A percentile compares a stretch with the other conserved stretches of the same genome.
phyloP scores from a whole-genome alignment of 495 filamentous ascomycete species.

The Tuber umbilicatum region DNA sequence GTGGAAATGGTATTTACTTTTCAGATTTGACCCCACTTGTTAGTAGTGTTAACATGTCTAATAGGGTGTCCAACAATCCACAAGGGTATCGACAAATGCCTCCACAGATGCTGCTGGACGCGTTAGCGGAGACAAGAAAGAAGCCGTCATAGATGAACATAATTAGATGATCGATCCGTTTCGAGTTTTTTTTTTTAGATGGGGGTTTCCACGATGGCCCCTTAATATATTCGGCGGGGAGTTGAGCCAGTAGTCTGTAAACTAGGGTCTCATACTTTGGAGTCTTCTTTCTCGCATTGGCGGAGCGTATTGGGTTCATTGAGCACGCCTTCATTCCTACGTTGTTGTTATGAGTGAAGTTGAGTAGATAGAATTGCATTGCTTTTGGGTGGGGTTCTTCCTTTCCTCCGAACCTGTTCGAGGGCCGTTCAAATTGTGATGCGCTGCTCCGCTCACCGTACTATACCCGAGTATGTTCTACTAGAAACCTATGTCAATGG shows the following conservation, averaged over 20 bases:
- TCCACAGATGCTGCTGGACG: constrained; percentile 71
- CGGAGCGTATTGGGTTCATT: background rate
- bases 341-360: background rate
- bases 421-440: background rate
- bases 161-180: background rate
- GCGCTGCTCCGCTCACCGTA: background rate
- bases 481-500: background rate
- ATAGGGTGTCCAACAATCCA: constrained; percentile 74
- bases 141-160: background rate
- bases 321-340: background rate
- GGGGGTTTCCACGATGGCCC: background rate
- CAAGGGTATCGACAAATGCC: constrained; percentile 87
- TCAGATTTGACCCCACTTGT: constrained; percentile 24
- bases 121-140: constrained; percentile 53
- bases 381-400: background rate
- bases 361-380: constrained; percentile 2
- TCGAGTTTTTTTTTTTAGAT: background rate
- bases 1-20: constrained; percentile 69
- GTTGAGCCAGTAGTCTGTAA: background rate
- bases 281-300: constrained; percentile 2
- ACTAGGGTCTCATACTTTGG: constrained; percentile 2
- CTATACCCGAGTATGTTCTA: background rate
- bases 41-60: constrained; percentile 5
- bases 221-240: background rate
- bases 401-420: background rate